Base-by-base conservation (phyloP, 2,329 filamentous ascomycete species). In the Venturia carpophila region DNA sequence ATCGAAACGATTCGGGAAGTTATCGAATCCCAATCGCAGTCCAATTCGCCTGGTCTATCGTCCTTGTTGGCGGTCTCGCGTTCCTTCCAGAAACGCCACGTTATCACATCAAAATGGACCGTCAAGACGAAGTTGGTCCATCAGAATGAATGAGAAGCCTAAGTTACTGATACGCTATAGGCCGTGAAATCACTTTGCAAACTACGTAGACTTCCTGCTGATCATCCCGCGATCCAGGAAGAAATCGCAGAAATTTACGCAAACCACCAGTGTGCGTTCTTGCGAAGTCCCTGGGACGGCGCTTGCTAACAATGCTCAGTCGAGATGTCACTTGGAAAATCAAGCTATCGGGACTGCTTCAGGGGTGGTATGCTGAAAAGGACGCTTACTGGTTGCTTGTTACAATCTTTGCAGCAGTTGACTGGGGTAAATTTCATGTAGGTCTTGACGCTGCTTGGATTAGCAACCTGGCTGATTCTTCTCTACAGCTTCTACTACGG, bases 361-460 rank as follows among this genome's bases (percentile, higher is more conserved):
- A 74, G 74, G 67, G 76, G 76, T n/a, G 76, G 75, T 24, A 67
- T 79, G 41, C 24, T 55, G 68, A 88, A 88, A 69, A 86, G 90
- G 67, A 85, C 87, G 1, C 74, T 89, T 49, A 92, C 89, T 11
- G 89, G 89, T 47, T 91, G 87, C 71, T 79, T 83, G 21, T 79
- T 92, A 34, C 90, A 93, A 73, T 87, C 89, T 76, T 83, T 93
- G 13, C 90, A 94, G 73, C 90, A 93, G 72, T 81, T 93, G 13
- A 90, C 75, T 42, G 76, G 76, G 68, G 75, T 77, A 37, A 78
- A 78, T 71, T 78, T 78, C 67, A 78, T 78, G 69, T 78, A 78
- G 15, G 49, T 13, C 47, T 24, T n/a, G 11, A 11, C 17, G n/a
- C 17, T n/a, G 15, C 15, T 19, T n/a, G 24, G 9, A n/a, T 52